Evolutionary conservation across 306 rosid species (phyloP).

Genomic region (Cucumis hystrix): DNA sequence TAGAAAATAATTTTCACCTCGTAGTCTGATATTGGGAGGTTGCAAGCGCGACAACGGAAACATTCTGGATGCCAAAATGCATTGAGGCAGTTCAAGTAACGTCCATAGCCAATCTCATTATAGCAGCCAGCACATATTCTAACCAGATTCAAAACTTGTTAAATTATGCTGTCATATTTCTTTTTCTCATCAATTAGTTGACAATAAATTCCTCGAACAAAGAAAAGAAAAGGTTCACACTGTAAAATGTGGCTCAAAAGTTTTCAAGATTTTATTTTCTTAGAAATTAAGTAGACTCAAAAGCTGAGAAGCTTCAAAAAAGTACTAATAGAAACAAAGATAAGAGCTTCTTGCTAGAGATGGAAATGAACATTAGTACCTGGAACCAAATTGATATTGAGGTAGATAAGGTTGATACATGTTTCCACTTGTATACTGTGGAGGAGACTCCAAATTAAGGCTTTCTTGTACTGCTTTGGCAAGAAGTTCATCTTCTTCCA

Average conservation of each 20-base stretch:
- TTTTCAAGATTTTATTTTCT: background rate
- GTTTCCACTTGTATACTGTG: constrained; percentile 46
- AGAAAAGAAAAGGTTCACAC: background rate
- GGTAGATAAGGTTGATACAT: constrained; percentile 33
- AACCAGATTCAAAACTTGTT: constrained; percentile 3
- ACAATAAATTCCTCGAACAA: background rate
- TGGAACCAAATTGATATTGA: constrained; percentile 46
- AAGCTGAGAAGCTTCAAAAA: background rate
- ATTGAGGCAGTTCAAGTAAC: constrained; percentile 79
- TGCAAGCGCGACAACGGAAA: constrained; percentile 88
- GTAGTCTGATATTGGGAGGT: constrained; percentile 71
- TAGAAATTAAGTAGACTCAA: background rate
- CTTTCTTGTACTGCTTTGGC: constrained; percentile 90
- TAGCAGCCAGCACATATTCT: constrained; percentile 81
- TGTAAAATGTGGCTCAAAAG: background rate
- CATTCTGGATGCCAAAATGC: constrained; percentile 99
- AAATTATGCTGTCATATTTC: background rate
- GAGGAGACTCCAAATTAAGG: constrained; percentile 59
- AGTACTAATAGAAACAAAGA: background rate
- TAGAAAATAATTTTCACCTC: constrained; percentile 35
- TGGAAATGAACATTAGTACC: constrained; percentile 28
- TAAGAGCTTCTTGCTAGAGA: background rate
- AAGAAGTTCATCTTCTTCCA: constrained; percentile 79
- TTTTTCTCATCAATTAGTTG: background rate
- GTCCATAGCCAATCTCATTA: constrained; percentile 71